A percentile compares a stretch with the other conserved stretches of the same genome.
These are phyloP conservation scores for Luffa acutangula DNA, from an alignment of 306 rosid species.

Conservation along the genomic window DNA sequence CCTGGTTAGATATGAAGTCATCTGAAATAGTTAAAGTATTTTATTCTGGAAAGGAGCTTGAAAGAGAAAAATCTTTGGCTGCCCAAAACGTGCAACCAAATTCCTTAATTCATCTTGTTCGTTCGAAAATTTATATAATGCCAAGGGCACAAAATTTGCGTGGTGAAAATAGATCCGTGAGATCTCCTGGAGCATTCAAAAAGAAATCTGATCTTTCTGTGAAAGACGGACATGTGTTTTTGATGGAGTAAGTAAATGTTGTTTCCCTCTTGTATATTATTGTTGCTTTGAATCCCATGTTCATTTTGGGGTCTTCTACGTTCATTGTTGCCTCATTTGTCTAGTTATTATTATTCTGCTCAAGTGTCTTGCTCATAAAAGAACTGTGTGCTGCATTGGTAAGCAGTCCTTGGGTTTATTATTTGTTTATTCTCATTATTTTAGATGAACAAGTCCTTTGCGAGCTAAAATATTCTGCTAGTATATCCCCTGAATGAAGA, in stretches of 20 bases:
- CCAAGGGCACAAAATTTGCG: slow-evolving; percentile 80
- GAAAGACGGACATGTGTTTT: slow-evolving; percentile 91
- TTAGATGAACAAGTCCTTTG: background rate
- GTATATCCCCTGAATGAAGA: background rate
- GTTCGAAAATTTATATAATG: slow-evolving; percentile 66
- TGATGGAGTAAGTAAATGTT: slow-evolving; percentile 70
- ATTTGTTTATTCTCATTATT: background rate
- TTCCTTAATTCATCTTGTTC: slow-evolving; percentile 91
- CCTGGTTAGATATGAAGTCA: slow-evolving; percentile 61
- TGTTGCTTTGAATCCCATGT: background rate
- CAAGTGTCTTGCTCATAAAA: background rate
- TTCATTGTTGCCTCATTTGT: background rate
- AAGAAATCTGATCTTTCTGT: slow-evolving; percentile 89
- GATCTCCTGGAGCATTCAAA: slow-evolving; percentile 98
- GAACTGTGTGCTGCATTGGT: background rate
- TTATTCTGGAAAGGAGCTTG: slow-evolving; percentile 77
- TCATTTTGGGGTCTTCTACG: background rate
- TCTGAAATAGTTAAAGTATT: slow-evolving; percentile 61
- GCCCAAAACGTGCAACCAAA: slow-evolving; percentile 84
- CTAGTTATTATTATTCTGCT: background rate
- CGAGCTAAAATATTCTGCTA: background rate
- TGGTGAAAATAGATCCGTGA: slow-evolving; percentile 75
- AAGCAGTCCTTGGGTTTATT: background rate
- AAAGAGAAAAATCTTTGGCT: slow-evolving; percentile 54
- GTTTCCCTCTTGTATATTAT: background rate